Percentiles rank a stretch among this genome's conserved stretches.
These are phyloP conservation scores for Viola pubescens DNA, from an alignment of 441 rosid species.

Conservation along the genomic window DNA sequence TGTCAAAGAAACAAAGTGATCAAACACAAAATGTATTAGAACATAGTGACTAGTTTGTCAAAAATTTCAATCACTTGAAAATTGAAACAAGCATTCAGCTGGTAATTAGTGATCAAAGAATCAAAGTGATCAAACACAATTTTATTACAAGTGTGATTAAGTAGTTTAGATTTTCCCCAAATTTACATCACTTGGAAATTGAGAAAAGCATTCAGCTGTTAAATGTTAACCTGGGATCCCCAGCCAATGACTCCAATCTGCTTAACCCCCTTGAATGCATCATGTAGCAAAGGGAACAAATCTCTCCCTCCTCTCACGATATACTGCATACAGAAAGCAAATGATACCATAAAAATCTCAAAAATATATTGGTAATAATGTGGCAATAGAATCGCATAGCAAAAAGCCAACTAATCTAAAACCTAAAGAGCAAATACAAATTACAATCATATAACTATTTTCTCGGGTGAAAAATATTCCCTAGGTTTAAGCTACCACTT, in stretches of 20 bases:
- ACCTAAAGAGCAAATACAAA: no score
- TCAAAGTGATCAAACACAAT: neutral
- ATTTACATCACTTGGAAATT: neutral
- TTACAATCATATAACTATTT: no score
- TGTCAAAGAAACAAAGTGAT: neutral
- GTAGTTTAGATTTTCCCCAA: no score
- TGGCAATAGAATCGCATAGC: no score
- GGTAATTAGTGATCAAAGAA: neutral
- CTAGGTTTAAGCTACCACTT: no score
- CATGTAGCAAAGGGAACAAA: conserved; percentile 66
- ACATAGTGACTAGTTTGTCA: no score
- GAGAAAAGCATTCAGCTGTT: neutral
- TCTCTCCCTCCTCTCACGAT: conserved; percentile 80
- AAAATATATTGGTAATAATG: no score
- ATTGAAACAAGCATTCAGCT: no score
- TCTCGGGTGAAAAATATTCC: no score
- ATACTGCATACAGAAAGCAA: conserved; percentile 17
- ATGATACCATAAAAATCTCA: neutral
- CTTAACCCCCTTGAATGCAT: conserved; percentile 74
- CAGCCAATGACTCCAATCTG: conserved; percentile 91
- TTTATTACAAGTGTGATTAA: no score
- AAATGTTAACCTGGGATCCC: conserved; percentile 64
- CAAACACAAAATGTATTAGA: neutral
- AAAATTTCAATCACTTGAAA: no score
- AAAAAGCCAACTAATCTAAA: neutral